phyloP scores from a whole-genome alignment of 106 monocot genomes.

The Allium cepa region DNA sequence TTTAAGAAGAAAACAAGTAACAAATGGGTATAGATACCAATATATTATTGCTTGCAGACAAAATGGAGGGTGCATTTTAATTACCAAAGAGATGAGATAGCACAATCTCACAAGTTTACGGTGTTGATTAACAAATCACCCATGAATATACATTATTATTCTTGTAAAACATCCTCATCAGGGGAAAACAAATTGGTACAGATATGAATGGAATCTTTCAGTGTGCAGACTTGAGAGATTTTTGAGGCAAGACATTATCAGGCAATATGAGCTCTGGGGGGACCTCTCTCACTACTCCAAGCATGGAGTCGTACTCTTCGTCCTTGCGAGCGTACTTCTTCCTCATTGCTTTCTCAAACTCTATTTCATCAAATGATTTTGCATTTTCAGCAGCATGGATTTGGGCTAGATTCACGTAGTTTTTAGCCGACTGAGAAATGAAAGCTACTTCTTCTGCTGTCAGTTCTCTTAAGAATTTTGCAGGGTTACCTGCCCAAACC shows the following conservation, averaged over 20 bases:
- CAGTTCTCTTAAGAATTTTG: slow-evolving; percentile 76
- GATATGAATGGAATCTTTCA: too few species aligned
- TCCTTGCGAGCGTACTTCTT: slow-evolving; percentile 75
- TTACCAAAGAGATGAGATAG: too few species aligned
- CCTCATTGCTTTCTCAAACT: slow-evolving; percentile 78
- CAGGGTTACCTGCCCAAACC: slow-evolving; percentile 98
- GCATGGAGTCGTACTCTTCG: slow-evolving; percentile 83
- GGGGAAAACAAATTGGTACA: too few species aligned
- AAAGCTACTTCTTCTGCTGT: slow-evolving; percentile 81
- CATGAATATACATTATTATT: too few species aligned
- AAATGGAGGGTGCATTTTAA: too few species aligned
- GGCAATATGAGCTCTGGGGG: slow-evolving; percentile 73
- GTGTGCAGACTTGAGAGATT: slow-evolving; percentile 32
- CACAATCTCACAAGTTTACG: too few species aligned
- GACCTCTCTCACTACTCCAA: slow-evolving; percentile 68
- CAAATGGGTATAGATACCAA: too few species aligned
- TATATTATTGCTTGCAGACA: too few species aligned
- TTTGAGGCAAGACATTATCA: slow-evolving; percentile 50
- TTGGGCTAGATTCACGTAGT: slow-evolving; percentile 72
- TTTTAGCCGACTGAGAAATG: slow-evolving; percentile 67
- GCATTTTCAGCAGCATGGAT: slow-evolving; percentile 85
- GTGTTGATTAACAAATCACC: too few species aligned
- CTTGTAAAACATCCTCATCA: too few species aligned
- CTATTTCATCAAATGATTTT: slow-evolving; percentile 77
- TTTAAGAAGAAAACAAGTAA: too few species aligned